Evolutionary conservation across 331 rosid species (phyloP).

Genomic region (Pyracantha coccinea): DNA sequence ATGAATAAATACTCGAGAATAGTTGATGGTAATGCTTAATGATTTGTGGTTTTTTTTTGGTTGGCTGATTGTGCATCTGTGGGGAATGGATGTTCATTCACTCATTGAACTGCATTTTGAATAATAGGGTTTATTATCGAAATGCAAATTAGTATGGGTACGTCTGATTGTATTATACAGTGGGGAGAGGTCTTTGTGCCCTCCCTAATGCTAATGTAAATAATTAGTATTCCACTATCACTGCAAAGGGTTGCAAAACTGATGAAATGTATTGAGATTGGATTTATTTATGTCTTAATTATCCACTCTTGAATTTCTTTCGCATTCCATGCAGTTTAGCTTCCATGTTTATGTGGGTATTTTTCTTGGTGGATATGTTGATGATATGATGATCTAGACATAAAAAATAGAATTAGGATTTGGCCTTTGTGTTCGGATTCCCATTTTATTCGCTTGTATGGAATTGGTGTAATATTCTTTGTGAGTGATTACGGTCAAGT

Average conservation of each 20-base stretch:
- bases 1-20: conserved; percentile 27
- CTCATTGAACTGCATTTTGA: conserved; percentile 38
- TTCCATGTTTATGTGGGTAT: not conserved
- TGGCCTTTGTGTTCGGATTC: not conserved
- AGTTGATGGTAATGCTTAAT: conserved; percentile 10
- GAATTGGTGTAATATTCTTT: not conserved
- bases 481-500: not conserved
- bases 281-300: conserved; percentile 3
- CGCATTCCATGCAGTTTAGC: not conserved
- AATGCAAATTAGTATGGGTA: conserved; percentile 14
- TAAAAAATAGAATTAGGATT: not conserved
- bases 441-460: not conserved
- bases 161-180: conserved; percentile 13
- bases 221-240: conserved; percentile 26
- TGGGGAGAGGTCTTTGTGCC: conserved; percentile 20
- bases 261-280: conserved; percentile 35
- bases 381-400: not conserved
- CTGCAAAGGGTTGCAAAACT: conserved; percentile 25
- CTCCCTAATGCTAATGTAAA: conserved; percentile 41
- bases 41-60: conserved; percentile 16
- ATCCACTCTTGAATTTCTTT: conserved; percentile 7
- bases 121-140: conserved; percentile 28
- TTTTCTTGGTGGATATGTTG: not conserved
- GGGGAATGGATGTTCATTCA: conserved; percentile 32
- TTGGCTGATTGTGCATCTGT: conserved; percentile 34